A percentile compares a stretch with the other conserved stretches of the same genome.
Conservation (phyloP, 2,329 filamentous ascomycete genomes). For the Chaetomium sp. region DNA sequence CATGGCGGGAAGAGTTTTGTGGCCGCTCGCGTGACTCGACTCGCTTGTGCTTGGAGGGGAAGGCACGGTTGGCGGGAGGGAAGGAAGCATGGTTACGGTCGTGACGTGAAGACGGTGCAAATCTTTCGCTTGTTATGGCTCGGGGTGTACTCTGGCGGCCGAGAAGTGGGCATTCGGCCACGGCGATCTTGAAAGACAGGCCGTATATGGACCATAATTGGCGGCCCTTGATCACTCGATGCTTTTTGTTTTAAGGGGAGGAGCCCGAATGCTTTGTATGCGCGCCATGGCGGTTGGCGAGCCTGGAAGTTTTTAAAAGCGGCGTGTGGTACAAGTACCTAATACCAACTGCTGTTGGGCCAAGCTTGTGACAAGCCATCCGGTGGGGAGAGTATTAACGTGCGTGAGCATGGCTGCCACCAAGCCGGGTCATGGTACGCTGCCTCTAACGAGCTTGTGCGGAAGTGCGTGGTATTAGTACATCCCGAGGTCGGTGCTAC, state of each 20-base stretch:
- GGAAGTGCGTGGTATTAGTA: neutral
- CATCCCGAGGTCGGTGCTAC: neutral
- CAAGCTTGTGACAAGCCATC: conserved; percentile 1
- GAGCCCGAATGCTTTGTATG: neutral
- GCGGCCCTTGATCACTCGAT: neutral
- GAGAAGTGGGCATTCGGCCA: neutral
- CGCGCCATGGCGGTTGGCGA: neutral
- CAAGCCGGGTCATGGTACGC: neutral
- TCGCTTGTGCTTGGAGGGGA: conserved; percentile 1
- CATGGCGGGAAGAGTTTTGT: neutral
- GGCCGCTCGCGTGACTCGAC: neutral
- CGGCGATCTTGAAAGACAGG: neutral
- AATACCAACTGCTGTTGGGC: neutral
- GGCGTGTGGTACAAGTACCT: neutral
- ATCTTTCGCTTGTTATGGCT: neutral
- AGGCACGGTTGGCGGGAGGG: neutral
- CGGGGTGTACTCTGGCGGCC: neutral
- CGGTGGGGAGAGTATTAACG: neutral
- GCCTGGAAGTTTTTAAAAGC: neutral
- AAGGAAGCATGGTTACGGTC: neutral
- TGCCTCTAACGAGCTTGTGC: neutral
- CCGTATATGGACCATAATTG: neutral
- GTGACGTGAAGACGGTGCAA: neutral
- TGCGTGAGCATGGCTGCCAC: neutral
- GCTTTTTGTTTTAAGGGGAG: neutral